These are phyloP conservation scores for Aegle marmelos DNA, from an alignment of 345 rosid species.

Conservation along the genomic window DNA sequence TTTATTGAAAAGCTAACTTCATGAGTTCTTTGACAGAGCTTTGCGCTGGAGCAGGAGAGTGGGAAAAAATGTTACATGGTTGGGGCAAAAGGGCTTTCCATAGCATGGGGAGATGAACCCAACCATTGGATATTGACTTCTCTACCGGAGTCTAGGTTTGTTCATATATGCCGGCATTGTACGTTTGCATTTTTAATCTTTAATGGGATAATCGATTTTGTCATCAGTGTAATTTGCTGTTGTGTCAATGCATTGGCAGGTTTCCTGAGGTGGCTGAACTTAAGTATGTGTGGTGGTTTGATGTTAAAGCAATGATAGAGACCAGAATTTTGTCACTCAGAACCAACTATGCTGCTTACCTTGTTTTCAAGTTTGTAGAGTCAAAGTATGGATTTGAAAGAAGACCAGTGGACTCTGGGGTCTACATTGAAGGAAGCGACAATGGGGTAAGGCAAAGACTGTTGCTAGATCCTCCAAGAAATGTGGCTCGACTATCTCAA, in stretches of 20 bases:
- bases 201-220: neutral
- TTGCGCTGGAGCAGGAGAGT: conserved; percentile 18
- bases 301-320: conserved; percentile 15
- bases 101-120: conserved; percentile 29
- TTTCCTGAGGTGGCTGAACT: conserved; percentile 30
- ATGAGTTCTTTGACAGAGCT: conserved; percentile 7
- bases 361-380: no score
- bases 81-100: conserved; percentile 27
- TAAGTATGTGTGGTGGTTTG: conserved; percentile 7
- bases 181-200: neutral
- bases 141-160: conserved; percentile 22
- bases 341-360: no score
- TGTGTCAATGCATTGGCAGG: neutral
- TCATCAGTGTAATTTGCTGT: neutral
- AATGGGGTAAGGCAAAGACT: no score
- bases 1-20: neutral
- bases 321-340: no score
- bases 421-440: no score
- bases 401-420: no score
- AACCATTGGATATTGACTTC: conserved; percentile 24
- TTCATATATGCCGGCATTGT: neutral
- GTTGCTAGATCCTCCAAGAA: neutral
- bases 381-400: no score
- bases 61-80: conserved; percentile 36
- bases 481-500: neutral